Conservation (phyloP, 176 grass and related monocot species). For the Elymus sibiricus region DNA sequence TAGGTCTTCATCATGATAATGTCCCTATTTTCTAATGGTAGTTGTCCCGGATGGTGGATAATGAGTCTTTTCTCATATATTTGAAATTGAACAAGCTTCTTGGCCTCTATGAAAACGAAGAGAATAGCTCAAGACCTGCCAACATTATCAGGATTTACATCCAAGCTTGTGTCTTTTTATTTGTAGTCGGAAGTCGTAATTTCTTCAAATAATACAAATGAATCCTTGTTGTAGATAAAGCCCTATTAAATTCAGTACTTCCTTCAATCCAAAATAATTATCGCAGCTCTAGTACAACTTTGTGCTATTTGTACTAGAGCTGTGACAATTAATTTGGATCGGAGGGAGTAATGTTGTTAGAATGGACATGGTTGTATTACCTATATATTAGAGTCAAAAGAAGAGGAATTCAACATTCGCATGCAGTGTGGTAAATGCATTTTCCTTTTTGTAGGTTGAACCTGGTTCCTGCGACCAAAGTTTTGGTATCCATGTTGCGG, state of each 20-base stretch:
- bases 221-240: not conserved
- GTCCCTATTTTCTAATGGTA: not conserved
- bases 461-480: constrained; percentile 95
- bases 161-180: not conserved
- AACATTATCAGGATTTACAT: not conserved
- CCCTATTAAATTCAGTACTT: not conserved
- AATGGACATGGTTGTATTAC: not conserved
- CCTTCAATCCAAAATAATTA: not conserved
- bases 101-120: not conserved
- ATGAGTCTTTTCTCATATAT: not conserved
- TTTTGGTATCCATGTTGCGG: constrained; percentile 97
- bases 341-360: not conserved
- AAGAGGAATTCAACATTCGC: not conserved
- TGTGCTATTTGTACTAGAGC: too few species aligned
- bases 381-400: not conserved
- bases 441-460: constrained; percentile 71
- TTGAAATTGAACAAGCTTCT: not conserved
- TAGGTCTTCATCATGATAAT: not conserved
- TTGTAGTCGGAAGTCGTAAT: not conserved
- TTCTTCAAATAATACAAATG: not conserved
- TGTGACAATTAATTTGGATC: too few species aligned
- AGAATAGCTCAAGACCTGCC: not conserved
- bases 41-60: not conserved
- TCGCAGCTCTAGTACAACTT: too few species aligned
- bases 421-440: not conserved